Conservation (phyloP, 192 early-diverging fungal genomes). For the Chytriomyces hyalinus region DNA sequence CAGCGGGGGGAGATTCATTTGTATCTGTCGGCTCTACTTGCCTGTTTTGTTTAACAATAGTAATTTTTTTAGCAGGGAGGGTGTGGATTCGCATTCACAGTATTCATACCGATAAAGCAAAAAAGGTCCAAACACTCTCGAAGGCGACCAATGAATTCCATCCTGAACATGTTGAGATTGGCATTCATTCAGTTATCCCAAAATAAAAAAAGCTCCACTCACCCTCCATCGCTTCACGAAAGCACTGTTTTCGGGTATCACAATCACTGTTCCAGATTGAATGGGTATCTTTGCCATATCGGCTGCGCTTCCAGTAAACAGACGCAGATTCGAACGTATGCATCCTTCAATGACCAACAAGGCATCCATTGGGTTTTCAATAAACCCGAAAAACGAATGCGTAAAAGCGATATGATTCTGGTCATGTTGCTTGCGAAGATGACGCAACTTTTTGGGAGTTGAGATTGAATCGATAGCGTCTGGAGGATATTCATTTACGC, state of each 20-base stretch:
- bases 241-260: slow-evolving; percentile 3
- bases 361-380: slow-evolving; percentile 19
- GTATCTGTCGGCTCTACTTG: not conserved
- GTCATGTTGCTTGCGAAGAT: too few relatives aligned
- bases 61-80: too few relatives aligned
- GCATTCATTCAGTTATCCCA: not conserved
- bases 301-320: not conserved
- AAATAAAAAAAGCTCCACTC: not conserved
- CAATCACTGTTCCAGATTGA: slow-evolving; percentile 10
- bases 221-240: slow-evolving; percentile 15
- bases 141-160: not conserved
- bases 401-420: too few relatives aligned
- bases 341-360: slow-evolving; percentile 19
- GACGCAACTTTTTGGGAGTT: too few relatives aligned
- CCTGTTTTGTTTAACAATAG: not conserved
- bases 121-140: not conserved
- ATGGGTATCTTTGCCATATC: slow-evolving; percentile 3
- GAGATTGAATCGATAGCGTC: too few relatives aligned
- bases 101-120: too few relatives aligned
- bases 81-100: too few relatives aligned
- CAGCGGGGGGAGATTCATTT: not conserved
- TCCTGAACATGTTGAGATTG: not conserved
- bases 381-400: slow-evolving; percentile 8
- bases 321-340: not conserved
- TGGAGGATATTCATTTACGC: too few relatives aligned